Percentiles rank a stretch among this genome's conserved stretches.
Evolutionary conservation across 1,284 basidiomycete genomes (phyloP).

Genomic region (Moesziomyces parantarcticus): DNA sequence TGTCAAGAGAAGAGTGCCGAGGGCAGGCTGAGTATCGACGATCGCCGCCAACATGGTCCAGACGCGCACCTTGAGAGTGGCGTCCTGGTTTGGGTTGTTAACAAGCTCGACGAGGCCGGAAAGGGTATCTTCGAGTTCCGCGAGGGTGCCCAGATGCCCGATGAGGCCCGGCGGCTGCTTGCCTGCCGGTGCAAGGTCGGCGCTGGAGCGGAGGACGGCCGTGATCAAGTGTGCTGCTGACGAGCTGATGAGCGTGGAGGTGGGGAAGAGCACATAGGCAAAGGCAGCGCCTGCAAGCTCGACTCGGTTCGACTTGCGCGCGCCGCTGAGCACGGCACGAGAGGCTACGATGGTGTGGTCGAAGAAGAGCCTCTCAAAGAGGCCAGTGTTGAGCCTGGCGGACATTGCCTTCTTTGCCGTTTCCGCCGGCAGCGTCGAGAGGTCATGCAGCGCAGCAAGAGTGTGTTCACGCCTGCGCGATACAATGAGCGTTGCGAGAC

Average conservation of each 20-base stretch:
- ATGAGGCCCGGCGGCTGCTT: conserved; percentile 47
- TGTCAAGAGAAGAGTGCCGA: conserved; percentile 82
- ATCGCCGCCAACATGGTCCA: conserved; percentile 87
- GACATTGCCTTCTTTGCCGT: conserved; percentile 38
- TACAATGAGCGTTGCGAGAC: conserved; percentile 70
- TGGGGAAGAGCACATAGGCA: conserved; percentile 44
- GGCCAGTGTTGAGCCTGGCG: conserved; percentile 32
- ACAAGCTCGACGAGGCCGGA: conserved; percentile 52
- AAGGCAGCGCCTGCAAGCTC: conserved; percentile 50
- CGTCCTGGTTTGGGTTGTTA: conserved; percentile 73
- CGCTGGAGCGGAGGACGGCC: conserved; percentile 43
- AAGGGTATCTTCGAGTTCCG: conserved; percentile 59
- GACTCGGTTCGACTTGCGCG: conserved; percentile 37
- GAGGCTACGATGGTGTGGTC: conserved; percentile 50
- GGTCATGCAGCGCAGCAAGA: conserved; percentile 33
- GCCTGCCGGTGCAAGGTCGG: conserved; percentile 25
- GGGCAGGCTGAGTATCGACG: conserved; percentile 85
- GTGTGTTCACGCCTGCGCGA: conserved; percentile 38
- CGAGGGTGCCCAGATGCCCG: conserved; percentile 64
- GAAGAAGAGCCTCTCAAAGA: conserved; percentile 54
- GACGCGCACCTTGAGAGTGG: conserved; percentile 76
- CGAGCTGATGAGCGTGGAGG: conserved; percentile 44
- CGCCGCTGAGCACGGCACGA: conserved; percentile 22
- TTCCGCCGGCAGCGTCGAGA: conserved; percentile 42
- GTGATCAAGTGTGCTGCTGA: conserved; percentile 56